Percentiles rank a stretch among this genome's conserved stretches.
These are phyloP conservation scores for Brassica juncea DNA, from an alignment of 345 rosid species.

Conservation along the genomic window DNA sequence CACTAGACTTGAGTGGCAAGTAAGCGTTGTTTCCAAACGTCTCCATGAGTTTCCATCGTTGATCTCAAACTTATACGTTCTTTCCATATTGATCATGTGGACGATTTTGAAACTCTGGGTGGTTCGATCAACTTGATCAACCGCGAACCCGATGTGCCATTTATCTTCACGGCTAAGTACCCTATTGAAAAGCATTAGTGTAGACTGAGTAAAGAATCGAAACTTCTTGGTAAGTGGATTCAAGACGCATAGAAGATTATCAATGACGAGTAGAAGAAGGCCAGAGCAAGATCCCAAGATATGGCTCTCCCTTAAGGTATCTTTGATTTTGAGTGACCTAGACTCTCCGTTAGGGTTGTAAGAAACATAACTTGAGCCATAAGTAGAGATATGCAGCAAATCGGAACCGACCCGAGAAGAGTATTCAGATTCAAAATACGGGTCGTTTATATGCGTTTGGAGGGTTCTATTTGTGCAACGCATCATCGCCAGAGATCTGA, in stretches of 20 bases:
- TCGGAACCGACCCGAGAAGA: neutral
- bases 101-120: conserved; percentile 6
- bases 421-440: neutral
- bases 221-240: conserved; percentile 11
- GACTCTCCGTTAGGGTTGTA: neutral
- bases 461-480: neutral
- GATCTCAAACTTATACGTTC: neutral
- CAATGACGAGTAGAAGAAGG: neutral
- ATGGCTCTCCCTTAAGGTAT: neutral
- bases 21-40: neutral
- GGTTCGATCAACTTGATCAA: conserved; percentile 12
- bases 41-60: neutral
- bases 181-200: neutral
- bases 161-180: too few relatives aligned
- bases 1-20: conserved; percentile 2
- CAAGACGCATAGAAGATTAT: neutral
- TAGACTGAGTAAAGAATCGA: neutral
- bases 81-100: neutral
- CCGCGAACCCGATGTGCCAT: neutral
- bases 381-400: neutral
- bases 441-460: neutral
- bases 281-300: conserved; percentile 12
- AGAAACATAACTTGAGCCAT: neutral
- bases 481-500: neutral
- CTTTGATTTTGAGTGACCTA: neutral